Conservation (phyloP, 2,329 filamentous ascomycete species). For the Dactylellina haptotyla region DNA sequence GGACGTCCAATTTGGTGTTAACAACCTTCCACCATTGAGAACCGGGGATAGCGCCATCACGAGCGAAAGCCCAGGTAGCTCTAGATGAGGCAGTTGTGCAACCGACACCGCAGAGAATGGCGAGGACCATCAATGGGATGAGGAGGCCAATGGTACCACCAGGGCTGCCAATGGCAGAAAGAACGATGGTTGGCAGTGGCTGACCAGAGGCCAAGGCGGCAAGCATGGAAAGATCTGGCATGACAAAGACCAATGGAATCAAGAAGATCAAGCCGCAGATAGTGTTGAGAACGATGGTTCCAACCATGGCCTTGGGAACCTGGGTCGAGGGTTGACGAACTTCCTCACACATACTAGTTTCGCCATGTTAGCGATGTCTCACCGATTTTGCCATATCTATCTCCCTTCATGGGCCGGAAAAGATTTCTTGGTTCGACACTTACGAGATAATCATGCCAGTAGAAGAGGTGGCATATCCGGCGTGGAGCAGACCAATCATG, state of each 20-base stretch:
- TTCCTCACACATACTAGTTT: conserved; percentile 76
- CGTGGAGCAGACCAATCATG: conserved; percentile 76
- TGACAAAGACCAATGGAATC: conserved; percentile 74
- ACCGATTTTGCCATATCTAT: too few relatives aligned
- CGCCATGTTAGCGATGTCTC: neutral
- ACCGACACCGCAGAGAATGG: conserved; percentile 73
- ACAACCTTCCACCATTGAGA: conserved; percentile 71
- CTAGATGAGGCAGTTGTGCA: conserved; percentile 76
- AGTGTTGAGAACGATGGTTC: conserved; percentile 74
- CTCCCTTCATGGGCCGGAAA: too few relatives aligned
- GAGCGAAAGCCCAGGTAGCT: conserved; percentile 75
- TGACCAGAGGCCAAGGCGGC: conserved; percentile 68
- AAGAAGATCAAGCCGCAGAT: conserved; percentile 74
- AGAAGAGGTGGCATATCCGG: conserved; percentile 77
- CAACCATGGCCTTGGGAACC: conserved; percentile 78
- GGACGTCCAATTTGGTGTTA: conserved; percentile 71
- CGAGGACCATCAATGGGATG: conserved; percentile 73
- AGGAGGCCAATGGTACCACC: conserved; percentile 72
- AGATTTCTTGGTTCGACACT: conserved; percentile 60
- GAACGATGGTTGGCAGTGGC: conserved; percentile 73
- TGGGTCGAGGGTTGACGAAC: conserved; percentile 73
- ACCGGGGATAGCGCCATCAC: conserved; percentile 75
- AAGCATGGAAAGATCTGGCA: conserved; percentile 71
- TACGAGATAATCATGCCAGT: conserved; percentile 83
- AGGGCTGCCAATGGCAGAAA: conserved; percentile 70